Conservation (phyloP, 2,329 filamentous ascomycete species). For the Penicillium sumatraense region DNA sequence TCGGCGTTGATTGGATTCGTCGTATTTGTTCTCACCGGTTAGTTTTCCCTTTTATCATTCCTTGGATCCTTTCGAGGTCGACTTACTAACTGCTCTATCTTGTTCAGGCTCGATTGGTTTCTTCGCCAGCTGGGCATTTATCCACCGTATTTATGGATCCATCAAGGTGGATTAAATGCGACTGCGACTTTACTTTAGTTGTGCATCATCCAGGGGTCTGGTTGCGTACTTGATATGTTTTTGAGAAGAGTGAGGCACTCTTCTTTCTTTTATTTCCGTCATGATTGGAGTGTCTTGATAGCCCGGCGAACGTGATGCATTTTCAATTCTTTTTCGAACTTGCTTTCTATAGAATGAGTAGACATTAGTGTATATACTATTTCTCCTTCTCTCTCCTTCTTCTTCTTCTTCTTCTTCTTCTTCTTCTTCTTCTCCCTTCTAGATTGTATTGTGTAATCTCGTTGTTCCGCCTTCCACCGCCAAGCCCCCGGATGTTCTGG, state of each 20-base stretch:
- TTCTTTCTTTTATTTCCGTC: background rate
- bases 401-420: no score
- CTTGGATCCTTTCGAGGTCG: background rate
- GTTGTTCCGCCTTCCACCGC: background rate
- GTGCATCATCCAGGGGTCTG: slow-evolving; percentile 1
- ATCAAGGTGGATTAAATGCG: slow-evolving; percentile 86
- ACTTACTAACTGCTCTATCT: slow-evolving; percentile 2
- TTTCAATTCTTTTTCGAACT: background rate
- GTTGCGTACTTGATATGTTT: background rate
- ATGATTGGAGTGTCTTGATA: background rate
- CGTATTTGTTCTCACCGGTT: slow-evolving; percentile 93
- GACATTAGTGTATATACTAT: background rate
- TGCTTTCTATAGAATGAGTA: no score
- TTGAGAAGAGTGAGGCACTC: no score
- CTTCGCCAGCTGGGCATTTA: slow-evolving; percentile 92
- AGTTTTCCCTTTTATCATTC: slow-evolving; percentile 41
- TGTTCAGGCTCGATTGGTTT: slow-evolving; percentile 86
- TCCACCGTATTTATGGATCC: slow-evolving; percentile 91
- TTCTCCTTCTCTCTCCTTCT: no score
- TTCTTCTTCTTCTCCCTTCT: no score
- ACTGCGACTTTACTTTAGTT: background rate
- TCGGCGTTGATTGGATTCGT: slow-evolving; percentile 85
- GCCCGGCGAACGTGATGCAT: background rate
- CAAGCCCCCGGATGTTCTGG: slow-evolving; percentile 29
- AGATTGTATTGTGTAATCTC: no score